Base-by-base conservation (phyloP, 768 basidiomycete genomes). In the Lepiota brunneoincarnata region DNA sequence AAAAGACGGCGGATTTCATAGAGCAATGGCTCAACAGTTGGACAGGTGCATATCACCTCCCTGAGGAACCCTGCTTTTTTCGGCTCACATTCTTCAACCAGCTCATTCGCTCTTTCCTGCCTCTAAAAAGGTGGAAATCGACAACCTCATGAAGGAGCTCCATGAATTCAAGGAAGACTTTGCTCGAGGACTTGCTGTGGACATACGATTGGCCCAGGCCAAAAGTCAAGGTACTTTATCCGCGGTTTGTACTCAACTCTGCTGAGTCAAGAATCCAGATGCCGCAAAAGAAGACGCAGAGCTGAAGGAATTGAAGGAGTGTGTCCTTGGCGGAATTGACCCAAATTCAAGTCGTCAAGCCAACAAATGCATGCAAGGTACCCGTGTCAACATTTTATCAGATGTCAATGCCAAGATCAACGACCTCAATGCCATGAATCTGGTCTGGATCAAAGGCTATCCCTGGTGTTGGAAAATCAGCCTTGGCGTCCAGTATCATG, bases 381-480 rank as follows among this genome's bases (percentile, higher is more conserved):
- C 61, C 6, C 49, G 61, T 10, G 7, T 12, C 9, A 46, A 48
- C 37, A 51, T 55, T 26, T 54, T 59, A 17, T 34, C 34, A 38
- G 23, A 31, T 20, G 40, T 59, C 31, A 53, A 59, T 31, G 31
- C 31, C 31, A 6, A 10, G 31, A 9, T 31, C 31, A 31, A 9
- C 11, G 7, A 10, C 11, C 3, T 9, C 31, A 10, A 9, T 6
- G 31, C 6, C 31, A 31, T 6, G 31, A 31, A 31, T 39, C 59
- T 66, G 14, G 51, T 63, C 21, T 63, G 61, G 63, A 44, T 66
- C 20, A 44, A 37, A 6, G 65, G 65, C 5, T 53, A n/a, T 51
- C 51, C 64, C 64, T 9, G 64, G 64, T 15, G 61, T 57, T 3
- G 65, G 65, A 11, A 67, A 67, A 24, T 65, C 64, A 15, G 48